Conservation (phyloP, 2,329 filamentous ascomycete genomes). For the Xylariaceae sp. region DNA sequence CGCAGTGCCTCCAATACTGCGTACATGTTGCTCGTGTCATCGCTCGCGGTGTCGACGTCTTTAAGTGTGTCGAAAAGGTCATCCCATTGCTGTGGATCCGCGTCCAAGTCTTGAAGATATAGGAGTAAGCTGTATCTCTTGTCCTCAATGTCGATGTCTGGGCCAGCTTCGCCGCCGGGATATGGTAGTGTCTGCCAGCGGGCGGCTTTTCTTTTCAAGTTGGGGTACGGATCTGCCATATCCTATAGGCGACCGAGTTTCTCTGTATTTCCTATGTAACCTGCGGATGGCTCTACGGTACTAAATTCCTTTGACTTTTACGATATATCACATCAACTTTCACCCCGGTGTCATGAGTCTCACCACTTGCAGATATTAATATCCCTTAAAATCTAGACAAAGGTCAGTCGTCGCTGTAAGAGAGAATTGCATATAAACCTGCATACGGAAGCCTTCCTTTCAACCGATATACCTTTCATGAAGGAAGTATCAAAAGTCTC, state of each 20-base stretch:
- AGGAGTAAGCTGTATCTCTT: conserved; percentile 7
- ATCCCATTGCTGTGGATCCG: neutral
- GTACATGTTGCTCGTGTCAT: neutral
- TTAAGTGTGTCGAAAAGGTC: neutral
- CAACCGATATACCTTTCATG: neutral
- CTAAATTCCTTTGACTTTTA: neutral
- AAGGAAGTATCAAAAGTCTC: neutral
- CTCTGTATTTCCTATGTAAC: neutral
- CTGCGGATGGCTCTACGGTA: neutral
- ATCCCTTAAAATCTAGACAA: no score
- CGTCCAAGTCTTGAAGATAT: neutral
- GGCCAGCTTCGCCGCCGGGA: neutral
- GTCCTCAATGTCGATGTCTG: neutral
- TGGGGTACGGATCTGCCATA: neutral
- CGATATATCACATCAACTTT: neutral
- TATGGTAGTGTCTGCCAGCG: conserved; percentile 4
- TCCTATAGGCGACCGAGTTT: neutral
- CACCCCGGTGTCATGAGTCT: no score
- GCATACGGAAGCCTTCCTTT: neutral
- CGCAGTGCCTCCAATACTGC: neutral
- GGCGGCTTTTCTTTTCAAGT: conserved; percentile 11
- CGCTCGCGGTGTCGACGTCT: neutral
- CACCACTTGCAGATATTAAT: no score
- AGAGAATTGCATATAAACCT: neutral
- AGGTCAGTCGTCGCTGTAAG: neutral